A percentile compares a stretch with the other conserved stretches of the same genome.
phyloP scores from a whole-genome alignment of 306 rosid species.

The Malus sylvestris region DNA sequence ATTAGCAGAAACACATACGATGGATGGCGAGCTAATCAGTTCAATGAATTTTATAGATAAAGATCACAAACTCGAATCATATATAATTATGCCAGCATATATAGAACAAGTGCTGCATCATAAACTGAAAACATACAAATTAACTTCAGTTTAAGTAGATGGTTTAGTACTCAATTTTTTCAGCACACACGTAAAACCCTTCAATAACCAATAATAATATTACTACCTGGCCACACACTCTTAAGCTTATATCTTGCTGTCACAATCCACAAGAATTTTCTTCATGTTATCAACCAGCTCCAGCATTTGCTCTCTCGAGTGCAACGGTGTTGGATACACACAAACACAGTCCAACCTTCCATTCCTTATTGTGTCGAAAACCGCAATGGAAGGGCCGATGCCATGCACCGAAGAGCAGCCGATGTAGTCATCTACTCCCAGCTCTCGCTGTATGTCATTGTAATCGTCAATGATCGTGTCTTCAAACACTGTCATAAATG shows the following conservation, averaged over 20 bases:
- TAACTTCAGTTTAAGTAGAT: too few relatives aligned
- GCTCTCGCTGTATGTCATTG: not conserved
- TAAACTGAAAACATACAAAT: too few relatives aligned
- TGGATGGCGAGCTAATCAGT: too few relatives aligned
- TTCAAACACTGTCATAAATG: constrained; percentile 53
- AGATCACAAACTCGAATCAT: too few relatives aligned
- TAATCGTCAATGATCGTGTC: constrained; percentile 42
- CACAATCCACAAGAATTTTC: constrained; percentile 33
- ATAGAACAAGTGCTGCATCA: too few relatives aligned
- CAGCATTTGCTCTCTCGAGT: constrained; percentile 44
- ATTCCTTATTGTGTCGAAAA: constrained; percentile 47
- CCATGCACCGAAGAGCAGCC: constrained; percentile 70
- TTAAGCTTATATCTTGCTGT: not conserved
- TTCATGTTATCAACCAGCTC: constrained; percentile 39
- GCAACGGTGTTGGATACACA: constrained; percentile 60
- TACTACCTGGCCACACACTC: not conserved
- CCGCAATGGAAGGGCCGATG: constrained; percentile 53
- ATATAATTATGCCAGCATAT: too few relatives aligned
- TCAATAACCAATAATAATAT: too few relatives aligned
- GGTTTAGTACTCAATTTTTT: too few relatives aligned
- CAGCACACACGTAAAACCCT: too few relatives aligned
- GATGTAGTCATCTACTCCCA: constrained; percentile 50
- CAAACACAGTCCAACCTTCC: constrained; percentile 51
- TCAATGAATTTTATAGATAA: too few relatives aligned
- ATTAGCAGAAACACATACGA: too few relatives aligned